These are phyloP conservation scores for Geum urbanum DNA, from an alignment of 306 rosid species.

Conservation along the genomic window DNA sequence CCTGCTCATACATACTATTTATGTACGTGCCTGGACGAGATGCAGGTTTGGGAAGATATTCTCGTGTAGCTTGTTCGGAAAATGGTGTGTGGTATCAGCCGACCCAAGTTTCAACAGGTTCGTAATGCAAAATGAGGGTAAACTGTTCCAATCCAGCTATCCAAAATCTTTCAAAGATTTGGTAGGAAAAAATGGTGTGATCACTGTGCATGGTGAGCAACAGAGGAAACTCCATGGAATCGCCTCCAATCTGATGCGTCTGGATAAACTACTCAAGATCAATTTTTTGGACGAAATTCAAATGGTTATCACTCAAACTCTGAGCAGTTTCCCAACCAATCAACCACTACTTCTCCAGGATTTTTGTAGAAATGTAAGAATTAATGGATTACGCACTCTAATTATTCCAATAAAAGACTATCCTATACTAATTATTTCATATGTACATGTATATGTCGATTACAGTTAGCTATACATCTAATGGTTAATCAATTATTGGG, in stretches of 20 bases:
- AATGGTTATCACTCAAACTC: slow-evolving; percentile 57
- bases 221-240: slow-evolving; percentile 81
- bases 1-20: no score
- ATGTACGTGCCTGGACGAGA: neutral
- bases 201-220: slow-evolving; percentile 89
- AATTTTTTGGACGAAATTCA: slow-evolving; percentile 69
- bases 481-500: slow-evolving; percentile 90
- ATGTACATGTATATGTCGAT: neutral
- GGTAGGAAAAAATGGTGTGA: slow-evolving; percentile 89
- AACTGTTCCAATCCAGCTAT: slow-evolving; percentile 64
- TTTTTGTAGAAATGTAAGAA: slow-evolving; percentile 76
- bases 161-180: slow-evolving; percentile 91
- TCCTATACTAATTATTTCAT: neutral
- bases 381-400: neutral
- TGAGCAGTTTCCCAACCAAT: slow-evolving; percentile 45
- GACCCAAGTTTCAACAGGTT: slow-evolving; percentile 82
- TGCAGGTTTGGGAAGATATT: slow-evolving; percentile 81
- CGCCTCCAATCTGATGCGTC: slow-evolving; percentile 80
- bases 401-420: neutral
- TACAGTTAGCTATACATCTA: slow-evolving; percentile 73
- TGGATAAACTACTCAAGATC: slow-evolving; percentile 57
- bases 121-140: slow-evolving; percentile 89
- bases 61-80: slow-evolving; percentile 79
- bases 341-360: slow-evolving; percentile 73
- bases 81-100: slow-evolving; percentile 80